phyloP scores from a whole-genome alignment of 441 rosid genomes.

The Pelargonium cotyledonis region DNA sequence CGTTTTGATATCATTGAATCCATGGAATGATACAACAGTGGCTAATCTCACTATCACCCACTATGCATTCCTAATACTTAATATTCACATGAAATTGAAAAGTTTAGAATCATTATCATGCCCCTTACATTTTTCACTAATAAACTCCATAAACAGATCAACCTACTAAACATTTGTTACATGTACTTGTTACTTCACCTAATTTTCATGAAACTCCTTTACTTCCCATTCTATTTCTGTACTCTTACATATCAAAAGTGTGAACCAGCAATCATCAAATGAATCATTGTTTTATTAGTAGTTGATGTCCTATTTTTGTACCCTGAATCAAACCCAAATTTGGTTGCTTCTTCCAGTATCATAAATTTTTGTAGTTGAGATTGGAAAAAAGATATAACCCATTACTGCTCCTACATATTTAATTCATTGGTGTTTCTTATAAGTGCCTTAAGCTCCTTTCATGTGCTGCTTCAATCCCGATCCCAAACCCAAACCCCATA shows the following conservation, averaged over 20 bases:
- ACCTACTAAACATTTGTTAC: too few relatives aligned
- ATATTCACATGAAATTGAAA: too few relatives aligned
- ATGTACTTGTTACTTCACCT: not conserved
- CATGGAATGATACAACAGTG: too few relatives aligned
- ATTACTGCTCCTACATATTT: too few relatives aligned
- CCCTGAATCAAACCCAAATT: too few relatives aligned
- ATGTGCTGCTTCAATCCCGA: not conserved
- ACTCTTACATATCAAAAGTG: not conserved
- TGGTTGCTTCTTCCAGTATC: not conserved
- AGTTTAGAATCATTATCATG: not conserved
- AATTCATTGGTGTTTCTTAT: not conserved
- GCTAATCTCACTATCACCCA: too few relatives aligned
- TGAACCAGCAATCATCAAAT: not conserved
- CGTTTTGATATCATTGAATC: too few relatives aligned
- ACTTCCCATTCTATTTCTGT: not conserved
- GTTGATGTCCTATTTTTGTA: too few relatives aligned
- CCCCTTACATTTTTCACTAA: not conserved
- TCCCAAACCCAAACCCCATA: not conserved
- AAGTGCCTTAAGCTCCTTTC: not conserved
- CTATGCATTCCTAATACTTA: too few relatives aligned
- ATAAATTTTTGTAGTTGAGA: not conserved
- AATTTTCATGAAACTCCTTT: not conserved
- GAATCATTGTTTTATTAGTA: not conserved
- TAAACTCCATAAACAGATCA: conserved; percentile 1
- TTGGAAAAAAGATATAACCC: not conserved